A percentile compares a stretch with the other conserved stretches of the same genome.
phyloP scores from a whole-genome alignment of 768 basidiomycete species.

The Daedalea quercina region DNA sequence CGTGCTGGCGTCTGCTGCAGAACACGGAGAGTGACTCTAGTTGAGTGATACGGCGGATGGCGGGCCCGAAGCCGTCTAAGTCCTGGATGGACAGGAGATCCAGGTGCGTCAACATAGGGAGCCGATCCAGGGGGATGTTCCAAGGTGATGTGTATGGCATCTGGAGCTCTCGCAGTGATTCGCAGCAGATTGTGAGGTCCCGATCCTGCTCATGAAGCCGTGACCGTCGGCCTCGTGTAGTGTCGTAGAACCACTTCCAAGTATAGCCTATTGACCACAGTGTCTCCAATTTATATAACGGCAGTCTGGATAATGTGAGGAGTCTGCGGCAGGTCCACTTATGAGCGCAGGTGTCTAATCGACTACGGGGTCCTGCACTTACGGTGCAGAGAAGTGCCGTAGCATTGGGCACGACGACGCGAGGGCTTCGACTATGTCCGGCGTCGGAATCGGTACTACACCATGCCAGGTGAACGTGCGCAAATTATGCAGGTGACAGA shows the following conservation, averaged over 20 bases:
- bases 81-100: background rate
- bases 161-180: background rate
- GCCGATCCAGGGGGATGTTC: background rate
- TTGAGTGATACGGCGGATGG: background rate
- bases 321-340: background rate
- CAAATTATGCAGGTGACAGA: background rate
- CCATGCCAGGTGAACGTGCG: background rate
- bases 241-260: background rate
- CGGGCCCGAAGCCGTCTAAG: background rate
- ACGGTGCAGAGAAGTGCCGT: background rate
- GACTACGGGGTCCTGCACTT: background rate
- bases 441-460: background rate
- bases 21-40: background rate
- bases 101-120: background rate
- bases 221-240: background rate
- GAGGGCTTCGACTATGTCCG: background rate
- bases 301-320: background rate
- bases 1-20: background rate
- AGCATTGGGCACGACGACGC: background rate
- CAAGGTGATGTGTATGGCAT: background rate
- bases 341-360: no score
- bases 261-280: background rate
- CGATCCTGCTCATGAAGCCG: background rate
- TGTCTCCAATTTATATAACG: background rate
- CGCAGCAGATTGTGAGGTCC: background rate